phyloP scores from a whole-genome alignment of 768 basidiomycete genomes.

The Dioszegia aurantiaca region DNA sequence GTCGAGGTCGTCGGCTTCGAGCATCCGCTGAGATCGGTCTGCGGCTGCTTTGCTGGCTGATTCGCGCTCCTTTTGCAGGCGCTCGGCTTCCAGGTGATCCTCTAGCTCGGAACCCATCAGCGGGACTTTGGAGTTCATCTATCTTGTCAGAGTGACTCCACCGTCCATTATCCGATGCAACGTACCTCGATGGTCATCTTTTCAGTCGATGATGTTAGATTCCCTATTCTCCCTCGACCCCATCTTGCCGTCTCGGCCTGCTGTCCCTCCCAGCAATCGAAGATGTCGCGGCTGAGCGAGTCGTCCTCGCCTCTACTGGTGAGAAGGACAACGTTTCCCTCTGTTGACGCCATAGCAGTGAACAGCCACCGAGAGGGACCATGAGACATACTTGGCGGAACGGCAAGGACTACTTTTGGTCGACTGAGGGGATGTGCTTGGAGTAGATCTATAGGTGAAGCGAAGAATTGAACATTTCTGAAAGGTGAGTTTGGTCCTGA shows the following conservation, averaged over 20 bases:
- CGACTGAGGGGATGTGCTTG: slow-evolving; percentile 79
- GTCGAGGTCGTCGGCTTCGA: slow-evolving; percentile 79
- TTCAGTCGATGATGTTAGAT: slow-evolving; percentile 71
- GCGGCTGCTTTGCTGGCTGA: slow-evolving; percentile 80
- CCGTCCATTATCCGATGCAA: background rate
- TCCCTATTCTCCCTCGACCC: slow-evolving; percentile 86
- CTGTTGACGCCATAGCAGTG: slow-evolving; percentile 74
- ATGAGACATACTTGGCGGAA: slow-evolving; percentile 87
- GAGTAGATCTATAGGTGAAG: slow-evolving; percentile 72
- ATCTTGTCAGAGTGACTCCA: background rate
- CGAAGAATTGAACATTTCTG: slow-evolving; percentile 90
- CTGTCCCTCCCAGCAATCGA: slow-evolving; percentile 77
- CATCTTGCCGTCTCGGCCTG: slow-evolving; percentile 80
- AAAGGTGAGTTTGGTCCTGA: background rate
- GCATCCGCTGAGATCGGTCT: slow-evolving; percentile 76
- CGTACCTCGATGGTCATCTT: slow-evolving; percentile 65
- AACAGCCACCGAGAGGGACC: slow-evolving; percentile 86
- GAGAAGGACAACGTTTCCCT: slow-evolving; percentile 82
- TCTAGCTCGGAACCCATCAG: slow-evolving; percentile 86
- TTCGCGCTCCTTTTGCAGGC: slow-evolving; percentile 73
- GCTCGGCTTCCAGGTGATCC: slow-evolving; percentile 70
- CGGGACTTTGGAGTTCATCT: slow-evolving; percentile 88
- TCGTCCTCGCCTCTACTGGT: slow-evolving; percentile 76
- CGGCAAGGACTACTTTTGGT: slow-evolving; percentile 89
- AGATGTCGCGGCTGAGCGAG: slow-evolving; percentile 73